Evolutionary conservation across 1,284 basidiomycete species (phyloP).

Genomic region (Xerocomus amazonicus): DNA sequence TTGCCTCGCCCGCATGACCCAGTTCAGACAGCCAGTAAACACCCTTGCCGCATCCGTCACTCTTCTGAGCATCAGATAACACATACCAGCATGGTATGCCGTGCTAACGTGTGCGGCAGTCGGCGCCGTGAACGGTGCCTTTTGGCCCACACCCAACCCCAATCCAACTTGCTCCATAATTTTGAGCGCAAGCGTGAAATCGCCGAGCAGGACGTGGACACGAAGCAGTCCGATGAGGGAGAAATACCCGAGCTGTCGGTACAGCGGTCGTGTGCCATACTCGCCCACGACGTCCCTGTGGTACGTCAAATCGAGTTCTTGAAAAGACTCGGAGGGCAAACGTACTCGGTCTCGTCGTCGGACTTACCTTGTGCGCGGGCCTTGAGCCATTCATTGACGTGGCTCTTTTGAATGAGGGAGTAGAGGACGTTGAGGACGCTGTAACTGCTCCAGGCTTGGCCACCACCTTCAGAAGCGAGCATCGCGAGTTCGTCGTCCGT

Average conservation of each 20-base stretch:
- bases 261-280: slow-evolving; percentile 86
- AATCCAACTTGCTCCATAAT: slow-evolving; percentile 94
- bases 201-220: slow-evolving; percentile 93
- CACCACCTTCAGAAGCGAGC: slow-evolving; percentile 66
- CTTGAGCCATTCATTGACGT: slow-evolving; percentile 89
- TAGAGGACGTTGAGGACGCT: slow-evolving; percentile 97
- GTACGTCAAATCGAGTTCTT: slow-evolving; percentile 6
- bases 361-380: slow-evolving; percentile 80
- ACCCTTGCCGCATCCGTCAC: slow-evolving; percentile 95
- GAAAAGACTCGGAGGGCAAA: slow-evolving; percentile 11
- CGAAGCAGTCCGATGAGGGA: slow-evolving; percentile 93
- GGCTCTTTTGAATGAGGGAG: slow-evolving; percentile 95
- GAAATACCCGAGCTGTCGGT: slow-evolving; percentile 97
- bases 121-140: slow-evolving; percentile 84
- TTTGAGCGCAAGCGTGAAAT: slow-evolving; percentile 94
- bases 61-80: slow-evolving; percentile 91
- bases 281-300: slow-evolving; percentile 83
- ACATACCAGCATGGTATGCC: slow-evolving; percentile 95
- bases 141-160: slow-evolving; percentile 84
- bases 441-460: slow-evolving; percentile 92
- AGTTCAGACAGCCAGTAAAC: slow-evolving; percentile 91
- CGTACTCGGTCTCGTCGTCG: slow-evolving; percentile 79
- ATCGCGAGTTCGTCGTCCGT: slow-evolving; percentile 85
- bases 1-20: slow-evolving; percentile 88
- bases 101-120: slow-evolving; percentile 94